These are phyloP conservation scores for Kodamaea plutei DNA, from an alignment of 1,139 yeast species.

Conservation along the genomic window DNA sequence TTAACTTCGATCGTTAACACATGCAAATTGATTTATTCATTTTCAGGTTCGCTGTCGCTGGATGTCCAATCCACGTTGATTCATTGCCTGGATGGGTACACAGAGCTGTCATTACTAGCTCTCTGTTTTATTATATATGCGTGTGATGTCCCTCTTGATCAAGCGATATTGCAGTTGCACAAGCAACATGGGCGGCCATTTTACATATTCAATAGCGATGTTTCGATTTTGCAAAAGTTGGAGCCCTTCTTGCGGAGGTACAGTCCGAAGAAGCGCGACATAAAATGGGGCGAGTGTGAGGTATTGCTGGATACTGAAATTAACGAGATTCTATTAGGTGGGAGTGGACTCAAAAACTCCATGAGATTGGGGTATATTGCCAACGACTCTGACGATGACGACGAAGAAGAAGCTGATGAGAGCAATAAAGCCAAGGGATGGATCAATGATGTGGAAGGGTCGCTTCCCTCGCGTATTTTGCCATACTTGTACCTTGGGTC, in stretches of 20 bases:
- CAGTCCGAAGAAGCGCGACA: constrained; percentile 42
- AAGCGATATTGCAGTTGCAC: constrained; percentile 60
- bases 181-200: constrained; percentile 67
- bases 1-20: constrained; percentile 56
- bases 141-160: constrained; percentile 45
- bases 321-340: constrained; percentile 29
- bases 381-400: constrained; percentile 18
- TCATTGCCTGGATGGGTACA: constrained; percentile 88
- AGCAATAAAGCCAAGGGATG: constrained; percentile 21
- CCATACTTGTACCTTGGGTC: constrained; percentile 88
- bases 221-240: constrained; percentile 56
- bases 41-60: constrained; percentile 26
- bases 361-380: constrained; percentile 26
- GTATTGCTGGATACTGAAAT: constrained; percentile 28
- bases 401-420: constrained; percentile 14
- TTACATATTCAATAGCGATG: constrained; percentile 76
- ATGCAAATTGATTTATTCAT: constrained; percentile 55
- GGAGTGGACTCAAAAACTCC: constrained; percentile 1
- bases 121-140: constrained; percentile 70
- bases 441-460: constrained; percentile 52
- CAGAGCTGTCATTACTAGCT: constrained; percentile 77
- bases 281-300: constrained; percentile 27
- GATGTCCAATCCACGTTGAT: constrained; percentile 44
- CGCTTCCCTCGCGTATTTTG: constrained; percentile 69
- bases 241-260: constrained; percentile 55